Base-by-base conservation (phyloP, 768 basidiomycete species). In the Pleurotus ostreatus region DNA sequence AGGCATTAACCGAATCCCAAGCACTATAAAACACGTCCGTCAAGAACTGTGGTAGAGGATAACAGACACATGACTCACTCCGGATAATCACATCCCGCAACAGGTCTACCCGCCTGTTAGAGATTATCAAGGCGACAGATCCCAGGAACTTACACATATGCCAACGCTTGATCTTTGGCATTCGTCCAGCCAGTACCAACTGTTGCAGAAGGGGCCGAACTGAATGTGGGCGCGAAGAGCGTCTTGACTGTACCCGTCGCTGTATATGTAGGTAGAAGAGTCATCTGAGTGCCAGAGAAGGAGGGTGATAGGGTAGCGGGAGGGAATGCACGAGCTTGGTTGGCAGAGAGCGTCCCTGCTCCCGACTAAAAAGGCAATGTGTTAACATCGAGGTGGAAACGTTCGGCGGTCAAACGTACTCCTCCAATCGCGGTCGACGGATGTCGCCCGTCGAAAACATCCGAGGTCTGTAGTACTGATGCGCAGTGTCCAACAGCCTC, bases 181-280 rank as follows among this genome's bases (percentile, higher is more conserved):
- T 93, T 86, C 55, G 74, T 73, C 94, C 94, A 96, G 40, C 94
- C 94, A 37, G 71, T 74, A 3, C 93, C 94, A 4, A 80, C 81
- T 26, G 63, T 67, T 4, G 77, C 74, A 26, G 75, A 75, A 18
- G 81, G 78, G 8, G 80, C 80, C 26, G 78, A 68, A 2, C 84
- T 81, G 66, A 86, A 86, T 9, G 82, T 85, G 12, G 86, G 86
- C 37, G 72, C 81, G 41, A 79, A 76, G 30, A 90, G 73, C 20
- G 85, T 84, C 56, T 81, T 78, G 55, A 89, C 65, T 3, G 76
- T 62, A 16, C 89, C 88, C 3, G 89, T 89, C 3, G 83, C 75
- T 4, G 88, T 89, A 67, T 91, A 92, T 13, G 83, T 82, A 3
- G 89, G 89, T 41, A 89, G 70, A 46, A 74, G 66, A 8, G 75